Evolutionary conservation across 495 filamentous ascomycete species (phyloP), one percentile per base, ranked within the genome.

Genomic region (Podospora fimiseda): DNA sequence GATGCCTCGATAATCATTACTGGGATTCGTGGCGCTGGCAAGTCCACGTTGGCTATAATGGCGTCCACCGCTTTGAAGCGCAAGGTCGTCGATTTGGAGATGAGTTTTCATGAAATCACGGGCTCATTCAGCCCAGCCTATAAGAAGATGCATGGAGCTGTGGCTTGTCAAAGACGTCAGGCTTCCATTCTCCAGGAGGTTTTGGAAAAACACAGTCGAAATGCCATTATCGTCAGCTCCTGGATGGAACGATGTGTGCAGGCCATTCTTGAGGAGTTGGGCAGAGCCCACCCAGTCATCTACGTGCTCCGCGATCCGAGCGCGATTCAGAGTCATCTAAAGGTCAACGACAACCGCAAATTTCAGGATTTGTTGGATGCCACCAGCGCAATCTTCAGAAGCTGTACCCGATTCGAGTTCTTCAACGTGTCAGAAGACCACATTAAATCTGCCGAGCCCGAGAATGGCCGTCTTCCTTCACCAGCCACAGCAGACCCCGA

Each of bases 381-480:
- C 63, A 85, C 58, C 49, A 58, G 60, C 58, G 65, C 78, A 4
- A 53, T 76, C 43, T 74, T 82, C 66, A 70, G 82, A 47, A 72
- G 70, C 9, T 88, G 84, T 58, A 82, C 85, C 0, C 87, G 87
- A 57, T 82, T 83, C 49, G 85, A 88, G 57, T 89, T 84, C 59
- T 88, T 82, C 69, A 90, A 90, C 58, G 64, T 85, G 18, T 82
- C 71, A 60, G 65, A 81, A 61, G 59, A 55, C 16, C 24, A 38
- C 41, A 56, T 27, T 46, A 51, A 14, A 18, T 36, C 52, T 19
- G 27, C 39, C 6, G 48, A 54, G 18, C 20, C 39, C 47, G 14
- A 18, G 20, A 36, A 20, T 49, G 27, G 48, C 11, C 55, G 44
- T 48, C 55, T 49, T 3, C 20, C 59, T 16, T 59, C 61, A 16